Percentiles rank a stretch among this genome's conserved stretches.
Evolutionary conservation across 495 filamentous ascomycete species (phyloP).

Genomic region (Schizothecium vesticola): DNA sequence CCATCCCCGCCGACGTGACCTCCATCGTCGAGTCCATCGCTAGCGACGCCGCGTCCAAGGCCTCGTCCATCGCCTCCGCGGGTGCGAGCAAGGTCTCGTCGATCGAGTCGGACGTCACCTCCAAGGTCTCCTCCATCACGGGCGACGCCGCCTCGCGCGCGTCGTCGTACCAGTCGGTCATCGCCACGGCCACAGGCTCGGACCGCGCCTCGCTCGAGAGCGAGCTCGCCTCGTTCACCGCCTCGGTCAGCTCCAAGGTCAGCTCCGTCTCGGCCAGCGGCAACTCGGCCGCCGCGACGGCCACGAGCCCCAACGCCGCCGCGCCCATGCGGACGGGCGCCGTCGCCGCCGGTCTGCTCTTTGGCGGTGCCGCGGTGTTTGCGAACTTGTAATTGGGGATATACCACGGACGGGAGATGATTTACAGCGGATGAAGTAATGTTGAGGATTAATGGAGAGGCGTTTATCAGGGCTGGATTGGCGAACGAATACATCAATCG

Average conservation of each 20-base stretch:
- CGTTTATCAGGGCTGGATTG: not conserved
- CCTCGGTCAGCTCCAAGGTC: slow-evolving; percentile 9
- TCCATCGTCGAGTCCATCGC: not conserved
- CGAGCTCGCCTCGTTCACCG: slow-evolving; percentile 11
- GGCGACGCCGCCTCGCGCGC: slow-evolving; percentile 13
- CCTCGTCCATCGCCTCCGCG: slow-evolving; percentile 5
- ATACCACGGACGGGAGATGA: not conserved
- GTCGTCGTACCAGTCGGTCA: slow-evolving; percentile 16
- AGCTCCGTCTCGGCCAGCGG: slow-evolving; percentile 9
- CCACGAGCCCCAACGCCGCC: slow-evolving; percentile 4
- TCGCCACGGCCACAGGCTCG: slow-evolving; percentile 26
- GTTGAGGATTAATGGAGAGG: not conserved
- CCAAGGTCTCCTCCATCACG: slow-evolving; percentile 15
- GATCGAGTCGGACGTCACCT: slow-evolving; percentile 14
- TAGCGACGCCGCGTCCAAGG: too few relatives aligned
- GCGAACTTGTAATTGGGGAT: slow-evolving; percentile 22
- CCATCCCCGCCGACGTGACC: slow-evolving; percentile 5
- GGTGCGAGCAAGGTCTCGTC: slow-evolving; percentile 8
- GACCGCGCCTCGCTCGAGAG: slow-evolving; percentile 17
- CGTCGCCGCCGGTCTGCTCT: slow-evolving; percentile 31
- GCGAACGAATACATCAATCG: not conserved
- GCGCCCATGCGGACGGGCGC: slow-evolving; percentile 29
- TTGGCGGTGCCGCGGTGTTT: slow-evolving; percentile 32
- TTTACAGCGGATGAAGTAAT: not conserved
- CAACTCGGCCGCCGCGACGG: not conserved